These are phyloP conservation scores for Sporisorium sorghi DNA, from an alignment of 1,284 basidiomycete genomes.

Conservation along the genomic window DNA sequence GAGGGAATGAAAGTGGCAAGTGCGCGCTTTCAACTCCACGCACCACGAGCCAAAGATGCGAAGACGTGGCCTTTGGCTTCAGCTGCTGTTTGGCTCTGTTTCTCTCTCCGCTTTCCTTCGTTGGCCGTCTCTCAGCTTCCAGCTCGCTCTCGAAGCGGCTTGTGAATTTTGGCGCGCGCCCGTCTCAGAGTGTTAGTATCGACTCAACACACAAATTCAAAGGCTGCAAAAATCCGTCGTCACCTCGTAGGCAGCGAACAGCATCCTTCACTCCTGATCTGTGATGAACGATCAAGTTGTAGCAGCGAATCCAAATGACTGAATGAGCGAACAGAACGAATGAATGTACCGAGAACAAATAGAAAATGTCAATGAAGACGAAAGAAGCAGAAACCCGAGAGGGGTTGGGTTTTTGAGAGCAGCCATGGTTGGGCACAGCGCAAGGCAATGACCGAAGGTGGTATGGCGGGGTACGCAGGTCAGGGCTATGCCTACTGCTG, in stretches of 20 bases:
- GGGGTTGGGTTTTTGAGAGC: neutral
- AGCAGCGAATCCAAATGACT: neutral
- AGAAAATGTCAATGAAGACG: slow-evolving; percentile 6
- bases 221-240: neutral
- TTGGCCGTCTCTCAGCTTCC: slow-evolving; percentile 40
- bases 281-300: neutral
- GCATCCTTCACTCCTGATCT: neutral
- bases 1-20: neutral
- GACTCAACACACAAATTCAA: neutral
- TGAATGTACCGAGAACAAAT: slow-evolving; percentile 1
- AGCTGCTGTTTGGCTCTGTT: neutral
- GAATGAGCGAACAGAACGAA: neutral
- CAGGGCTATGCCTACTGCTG: slow-evolving; percentile 1
- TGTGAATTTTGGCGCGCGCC: neutral
- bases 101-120: slow-evolving; percentile 19
- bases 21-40: slow-evolving; percentile 8
- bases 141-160: slow-evolving; percentile 20
- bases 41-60: neutral
- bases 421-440: neutral
- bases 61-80: slow-evolving; percentile 12
- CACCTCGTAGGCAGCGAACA: neutral
- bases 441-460: too few species aligned
- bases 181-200: neutral
- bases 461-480: neutral
- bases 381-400: neutral